These are phyloP conservation scores for Cucurbitaria berberidis DNA, from an alignment of 2,329 filamentous ascomycete species.

Conservation along the genomic window DNA sequence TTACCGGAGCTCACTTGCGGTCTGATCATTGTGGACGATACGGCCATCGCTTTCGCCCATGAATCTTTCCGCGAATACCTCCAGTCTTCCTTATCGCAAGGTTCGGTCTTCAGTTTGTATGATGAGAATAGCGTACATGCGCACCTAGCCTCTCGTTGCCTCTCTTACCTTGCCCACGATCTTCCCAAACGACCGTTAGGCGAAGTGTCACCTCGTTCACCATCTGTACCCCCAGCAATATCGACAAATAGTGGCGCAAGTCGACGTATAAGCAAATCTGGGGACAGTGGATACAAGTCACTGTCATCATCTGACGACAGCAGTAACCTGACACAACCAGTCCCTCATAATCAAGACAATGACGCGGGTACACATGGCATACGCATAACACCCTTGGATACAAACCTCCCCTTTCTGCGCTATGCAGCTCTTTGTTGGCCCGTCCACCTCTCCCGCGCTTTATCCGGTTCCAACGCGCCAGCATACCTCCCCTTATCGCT, in stretches of 20 bases:
- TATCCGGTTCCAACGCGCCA: constrained; percentile 8
- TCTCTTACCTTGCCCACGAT: constrained; percentile 37
- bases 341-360: neutral
- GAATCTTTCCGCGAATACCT: constrained; percentile 35
- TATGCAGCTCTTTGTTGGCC: constrained; percentile 43
- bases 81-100: constrained; percentile 19
- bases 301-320: constrained; percentile 33
- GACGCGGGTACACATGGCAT: constrained; percentile 10
- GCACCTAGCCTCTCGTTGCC: constrained; percentile 35
- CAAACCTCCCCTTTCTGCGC: constrained; percentile 36
- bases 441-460: constrained; percentile 37
- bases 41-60: constrained; percentile 30
- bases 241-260: constrained; percentile 29
- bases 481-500: neutral
- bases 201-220: constrained; percentile 17
- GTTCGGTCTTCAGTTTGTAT: constrained; percentile 31
- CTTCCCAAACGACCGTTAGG: constrained; percentile 35
- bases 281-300: constrained; percentile 43
- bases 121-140: constrained; percentile 34
- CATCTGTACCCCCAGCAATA: constrained; percentile 7
- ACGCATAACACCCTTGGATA: constrained; percentile 28
- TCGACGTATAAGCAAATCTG: constrained; percentile 31
- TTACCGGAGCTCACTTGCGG: constrained; percentile 34
- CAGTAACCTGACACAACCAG: constrained; percentile 4
- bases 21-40: constrained; percentile 28